phyloP scores from a whole-genome alignment of 2,329 filamentous ascomycete species.

The Nemania sp. region DNA sequence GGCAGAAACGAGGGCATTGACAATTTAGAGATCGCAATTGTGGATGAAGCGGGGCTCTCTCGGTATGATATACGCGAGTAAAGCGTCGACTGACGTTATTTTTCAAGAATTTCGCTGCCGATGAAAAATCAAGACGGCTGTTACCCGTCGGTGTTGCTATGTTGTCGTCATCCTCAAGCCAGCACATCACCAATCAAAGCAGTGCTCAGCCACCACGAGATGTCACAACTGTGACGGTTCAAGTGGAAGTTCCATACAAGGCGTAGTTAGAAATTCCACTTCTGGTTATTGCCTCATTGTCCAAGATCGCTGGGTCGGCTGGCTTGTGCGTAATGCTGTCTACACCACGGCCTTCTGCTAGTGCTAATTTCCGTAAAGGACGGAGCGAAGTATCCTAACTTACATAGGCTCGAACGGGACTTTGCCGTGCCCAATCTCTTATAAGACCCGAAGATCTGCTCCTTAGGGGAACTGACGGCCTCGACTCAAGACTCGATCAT shows the following conservation, averaged over 20 bases:
- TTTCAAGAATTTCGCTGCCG: neutral
- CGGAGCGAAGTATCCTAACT: neutral
- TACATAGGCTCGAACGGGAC: neutral
- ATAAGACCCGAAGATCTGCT: neutral
- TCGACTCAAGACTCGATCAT: neutral
- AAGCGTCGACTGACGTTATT: neutral
- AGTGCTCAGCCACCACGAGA: constrained; percentile 10
- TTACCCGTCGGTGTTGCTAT: constrained; percentile 11
- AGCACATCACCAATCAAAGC: neutral
- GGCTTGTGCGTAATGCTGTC: neutral
- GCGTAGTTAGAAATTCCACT: constrained; percentile 14
- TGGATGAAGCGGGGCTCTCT: neutral
- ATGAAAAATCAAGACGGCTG: neutral
- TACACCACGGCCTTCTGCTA: too few relatives aligned
- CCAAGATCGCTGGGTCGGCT: neutral
- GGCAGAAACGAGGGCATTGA: neutral
- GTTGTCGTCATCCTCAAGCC: neutral
- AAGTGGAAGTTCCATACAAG: constrained; percentile 1
- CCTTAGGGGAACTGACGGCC: neutral
- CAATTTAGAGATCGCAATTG: neutral
- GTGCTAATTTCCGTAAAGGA: neutral
- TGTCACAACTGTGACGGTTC: neutral
- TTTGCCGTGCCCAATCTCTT: neutral
- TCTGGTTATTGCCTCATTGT: neutral
- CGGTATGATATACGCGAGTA: neutral